A percentile compares a stretch with the other conserved stretches of the same genome.
Evolutionary conservation across 2,329 filamentous ascomycete species (phyloP).

Genomic region (Chrysoporthe deuterocubensis): DNA sequence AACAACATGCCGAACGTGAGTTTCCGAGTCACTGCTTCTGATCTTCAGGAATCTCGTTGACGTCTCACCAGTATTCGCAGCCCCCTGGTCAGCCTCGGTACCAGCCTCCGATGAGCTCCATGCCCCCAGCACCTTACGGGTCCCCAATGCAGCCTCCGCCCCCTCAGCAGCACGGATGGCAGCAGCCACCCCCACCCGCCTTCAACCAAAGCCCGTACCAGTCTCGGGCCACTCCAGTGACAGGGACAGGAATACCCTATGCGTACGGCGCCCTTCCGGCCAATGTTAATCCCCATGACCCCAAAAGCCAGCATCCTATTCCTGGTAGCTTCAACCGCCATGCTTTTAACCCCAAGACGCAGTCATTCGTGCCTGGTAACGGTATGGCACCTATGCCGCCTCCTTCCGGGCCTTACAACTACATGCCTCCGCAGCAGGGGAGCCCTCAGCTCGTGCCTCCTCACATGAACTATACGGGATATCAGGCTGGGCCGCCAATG

Average conservation of each 20-base stretch:
- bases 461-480: slow-evolving; percentile 54
- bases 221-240: slow-evolving; percentile 33
- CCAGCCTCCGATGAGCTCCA: slow-evolving; percentile 40
- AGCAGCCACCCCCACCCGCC: slow-evolving; percentile 32
- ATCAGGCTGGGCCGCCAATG: slow-evolving; percentile 48
- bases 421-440: slow-evolving; percentile 54
- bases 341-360: slow-evolving; percentile 91
- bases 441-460: slow-evolving; percentile 58
- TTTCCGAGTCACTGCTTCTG: slow-evolving; percentile 27
- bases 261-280: slow-evolving; percentile 78
- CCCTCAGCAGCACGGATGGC: slow-evolving; percentile 42
- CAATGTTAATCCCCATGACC: slow-evolving; percentile 70
- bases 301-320: slow-evolving; percentile 78
- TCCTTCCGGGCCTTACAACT: slow-evolving; percentile 53
- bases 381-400: slow-evolving; percentile 54
- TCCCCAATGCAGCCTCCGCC: slow-evolving; percentile 40
- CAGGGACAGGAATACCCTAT: slow-evolving; percentile 59
- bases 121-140: slow-evolving; percentile 38
- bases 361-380: slow-evolving; percentile 80
- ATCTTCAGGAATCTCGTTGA: slow-evolving; percentile 15
- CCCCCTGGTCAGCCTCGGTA: slow-evolving; percentile 42
- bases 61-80: slow-evolving; percentile 40
- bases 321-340: slow-evolving; percentile 79
- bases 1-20: slow-evolving; percentile 50
- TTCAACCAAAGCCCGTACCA: slow-evolving; percentile 38